Conservation (phyloP, 2,329 filamentous ascomycete species). For the Lachnellula cervina region DNA sequence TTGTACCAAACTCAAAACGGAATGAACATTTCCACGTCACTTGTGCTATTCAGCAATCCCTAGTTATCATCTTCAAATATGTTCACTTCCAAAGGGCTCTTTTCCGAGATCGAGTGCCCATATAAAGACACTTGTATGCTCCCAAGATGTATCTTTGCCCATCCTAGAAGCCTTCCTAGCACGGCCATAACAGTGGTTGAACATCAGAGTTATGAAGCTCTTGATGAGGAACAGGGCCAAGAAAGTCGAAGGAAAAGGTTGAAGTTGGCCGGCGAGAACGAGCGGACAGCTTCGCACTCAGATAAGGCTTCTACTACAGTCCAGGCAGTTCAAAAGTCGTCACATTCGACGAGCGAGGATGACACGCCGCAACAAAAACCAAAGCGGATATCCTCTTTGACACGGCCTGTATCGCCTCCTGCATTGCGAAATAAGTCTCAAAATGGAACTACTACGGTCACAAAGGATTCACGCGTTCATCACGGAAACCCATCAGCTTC, state of each 20-base stretch:
- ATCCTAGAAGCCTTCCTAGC: constrained; percentile 11
- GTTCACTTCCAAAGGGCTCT: constrained; percentile 31
- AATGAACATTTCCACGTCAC: not conserved
- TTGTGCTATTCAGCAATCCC: constrained; percentile 9
- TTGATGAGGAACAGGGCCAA: constrained; percentile 18
- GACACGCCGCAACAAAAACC: not conserved
- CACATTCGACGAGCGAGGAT: not conserved
- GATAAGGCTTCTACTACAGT: not conserved
- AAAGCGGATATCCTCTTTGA: constrained; percentile 1
- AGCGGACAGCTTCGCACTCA: not conserved
- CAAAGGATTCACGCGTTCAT: not conserved
- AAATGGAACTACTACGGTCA: constrained; percentile 2
- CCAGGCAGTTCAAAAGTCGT: not conserved
- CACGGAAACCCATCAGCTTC: constrained; percentile 4
- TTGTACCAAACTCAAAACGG: not conserved
- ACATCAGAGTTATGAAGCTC: not conserved
- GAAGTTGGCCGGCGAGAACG: constrained; percentile 21
- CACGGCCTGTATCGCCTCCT: not conserved
- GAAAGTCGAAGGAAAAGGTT: constrained; percentile 32
- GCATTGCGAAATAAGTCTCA: constrained; percentile 6
- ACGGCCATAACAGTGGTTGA: not conserved
- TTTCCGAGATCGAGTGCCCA: constrained; percentile 29
- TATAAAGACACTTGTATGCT: constrained; percentile 28
- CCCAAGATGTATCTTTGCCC: constrained; percentile 31
- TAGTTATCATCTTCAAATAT: constrained; percentile 34